phyloP scores from a whole-genome alignment of 2,329 filamentous ascomycete species.

The Epichloe festucae region DNA sequence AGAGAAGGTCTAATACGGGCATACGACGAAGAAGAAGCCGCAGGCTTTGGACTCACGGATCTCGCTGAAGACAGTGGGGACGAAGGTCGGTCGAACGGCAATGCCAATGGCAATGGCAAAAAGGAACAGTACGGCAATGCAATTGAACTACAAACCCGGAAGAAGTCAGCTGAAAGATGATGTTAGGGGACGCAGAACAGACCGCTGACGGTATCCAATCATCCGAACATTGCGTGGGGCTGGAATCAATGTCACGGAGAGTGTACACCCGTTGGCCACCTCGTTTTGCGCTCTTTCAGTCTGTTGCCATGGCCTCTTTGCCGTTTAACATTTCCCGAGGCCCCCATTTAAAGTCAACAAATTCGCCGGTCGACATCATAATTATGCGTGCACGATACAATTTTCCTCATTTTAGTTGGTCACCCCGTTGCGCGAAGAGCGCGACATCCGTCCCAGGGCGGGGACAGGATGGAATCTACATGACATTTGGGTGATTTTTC shows the following conservation, averaged over 20 bases:
- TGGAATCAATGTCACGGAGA: neutral
- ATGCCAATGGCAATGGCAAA: conserved; percentile 30
- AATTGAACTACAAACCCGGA: conserved; percentile 39
- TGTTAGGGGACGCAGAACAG: conserved; percentile 11
- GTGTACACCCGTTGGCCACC: neutral
- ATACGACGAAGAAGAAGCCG: conserved; percentile 73
- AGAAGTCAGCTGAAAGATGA: conserved; percentile 28
- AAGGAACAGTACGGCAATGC: conserved; percentile 26
- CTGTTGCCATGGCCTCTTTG: neutral
- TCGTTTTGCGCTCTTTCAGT: neutral
- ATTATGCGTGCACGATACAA: conserved; percentile 3
- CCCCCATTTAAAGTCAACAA: conserved; percentile 2
- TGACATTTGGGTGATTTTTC: conserved; percentile 3
- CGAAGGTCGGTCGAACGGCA: conserved; percentile 31
- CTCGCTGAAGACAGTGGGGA: conserved; percentile 67
- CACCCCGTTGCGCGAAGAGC: neutral
- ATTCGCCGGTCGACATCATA: conserved; percentile 7
- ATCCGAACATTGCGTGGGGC: neutral
- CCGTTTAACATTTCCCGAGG: conserved; percentile 6
- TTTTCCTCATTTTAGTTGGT: neutral
- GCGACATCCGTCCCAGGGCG: neutral
- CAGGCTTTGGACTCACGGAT: conserved; percentile 64
- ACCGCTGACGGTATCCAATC: conserved; percentile 1
- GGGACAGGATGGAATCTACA: neutral
- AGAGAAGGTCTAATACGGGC: conserved; percentile 74